Conservation (phyloP, 306 rosid species). For the Quillaja saponaria region DNA sequence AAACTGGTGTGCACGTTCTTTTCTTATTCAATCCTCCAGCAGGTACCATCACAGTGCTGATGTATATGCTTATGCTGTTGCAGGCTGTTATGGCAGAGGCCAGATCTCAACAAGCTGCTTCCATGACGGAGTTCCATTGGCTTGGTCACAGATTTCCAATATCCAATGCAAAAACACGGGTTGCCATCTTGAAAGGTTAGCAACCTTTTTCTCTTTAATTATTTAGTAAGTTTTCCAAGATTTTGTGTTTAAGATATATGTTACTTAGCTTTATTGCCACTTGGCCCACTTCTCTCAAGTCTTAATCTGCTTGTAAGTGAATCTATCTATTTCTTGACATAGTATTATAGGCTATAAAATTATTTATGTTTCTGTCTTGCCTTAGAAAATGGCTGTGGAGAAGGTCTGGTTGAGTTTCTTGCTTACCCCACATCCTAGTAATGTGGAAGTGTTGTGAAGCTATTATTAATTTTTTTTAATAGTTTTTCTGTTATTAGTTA, state of each 20-base stretch:
- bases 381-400: conserved; percentile 1
- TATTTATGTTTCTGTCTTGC: background rate
- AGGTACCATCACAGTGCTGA: conserved; percentile 5
- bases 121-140: conserved; percentile 97
- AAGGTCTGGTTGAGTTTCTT: too few relatives aligned
- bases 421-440: too few relatives aligned
- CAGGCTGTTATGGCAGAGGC: conserved; percentile 99
- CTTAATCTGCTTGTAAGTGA: conserved; percentile 10
- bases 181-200: conserved; percentile 87
- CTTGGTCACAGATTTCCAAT: conserved; percentile 92
- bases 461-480: too few relatives aligned
- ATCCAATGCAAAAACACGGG: conserved; percentile 95
- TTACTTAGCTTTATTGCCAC: conserved; percentile 10
- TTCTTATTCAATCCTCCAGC: background rate
- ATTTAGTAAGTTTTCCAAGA: conserved; percentile 8
- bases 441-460: too few relatives aligned
- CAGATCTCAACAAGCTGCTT: conserved; percentile 99
- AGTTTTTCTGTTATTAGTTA: too few relatives aligned
- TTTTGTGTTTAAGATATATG: conserved; percentile 5
- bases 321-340: background rate
- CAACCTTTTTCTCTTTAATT: conserved; percentile 8
- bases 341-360: too few relatives aligned
- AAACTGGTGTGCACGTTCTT: background rate
- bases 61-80: conserved; percentile 26
- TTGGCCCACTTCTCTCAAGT: conserved; percentile 8